Evolutionary conservation across 2,329 filamentous ascomycete species (phyloP).

Genomic region (Sclerotinia spermophila): DNA sequence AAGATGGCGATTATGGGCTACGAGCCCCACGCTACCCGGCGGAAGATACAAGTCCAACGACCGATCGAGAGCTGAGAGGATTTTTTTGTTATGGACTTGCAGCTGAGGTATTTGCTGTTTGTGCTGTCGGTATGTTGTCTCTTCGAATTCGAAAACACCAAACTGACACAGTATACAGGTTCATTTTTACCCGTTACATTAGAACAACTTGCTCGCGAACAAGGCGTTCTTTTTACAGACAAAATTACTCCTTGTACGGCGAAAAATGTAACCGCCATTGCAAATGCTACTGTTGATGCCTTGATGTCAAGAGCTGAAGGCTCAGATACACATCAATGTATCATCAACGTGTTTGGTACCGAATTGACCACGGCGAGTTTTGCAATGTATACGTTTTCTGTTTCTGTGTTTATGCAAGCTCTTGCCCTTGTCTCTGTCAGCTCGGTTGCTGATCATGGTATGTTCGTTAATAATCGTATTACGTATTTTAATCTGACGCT

Average conservation of each 20-base stretch:
- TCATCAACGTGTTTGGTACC: constrained; percentile 74
- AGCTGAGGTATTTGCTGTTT: constrained; percentile 92
- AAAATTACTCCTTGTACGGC: constrained; percentile 69
- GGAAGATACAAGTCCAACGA: constrained; percentile 83
- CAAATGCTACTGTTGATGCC: constrained; percentile 24
- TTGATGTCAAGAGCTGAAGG: constrained; percentile 28
- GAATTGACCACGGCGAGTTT: constrained; percentile 95
- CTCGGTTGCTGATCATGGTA: constrained; percentile 86
- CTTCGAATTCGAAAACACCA: background rate
- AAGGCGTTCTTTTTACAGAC: constrained; percentile 80
- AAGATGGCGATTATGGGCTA: constrained; percentile 23
- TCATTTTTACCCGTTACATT: constrained; percentile 95
- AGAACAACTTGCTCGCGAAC: constrained; percentile 88
- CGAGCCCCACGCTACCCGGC: constrained; percentile 60
- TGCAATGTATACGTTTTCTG: constrained; percentile 95
- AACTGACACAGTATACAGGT: constrained; percentile 46
- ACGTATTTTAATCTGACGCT: constrained; percentile 2
- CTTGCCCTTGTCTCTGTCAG: constrained; percentile 92
- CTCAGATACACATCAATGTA: constrained; percentile 49
- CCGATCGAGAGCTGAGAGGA: constrained; percentile 76
- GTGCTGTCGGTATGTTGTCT: constrained; percentile 65
- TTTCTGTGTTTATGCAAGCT: constrained; percentile 84
- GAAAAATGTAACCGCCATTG: constrained; percentile 24
- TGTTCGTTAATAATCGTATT: background rate
- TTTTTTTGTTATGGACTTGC: constrained; percentile 97